Conservation (phyloP, 179 eudicot genomes). For the Silene coronaria region DNA sequence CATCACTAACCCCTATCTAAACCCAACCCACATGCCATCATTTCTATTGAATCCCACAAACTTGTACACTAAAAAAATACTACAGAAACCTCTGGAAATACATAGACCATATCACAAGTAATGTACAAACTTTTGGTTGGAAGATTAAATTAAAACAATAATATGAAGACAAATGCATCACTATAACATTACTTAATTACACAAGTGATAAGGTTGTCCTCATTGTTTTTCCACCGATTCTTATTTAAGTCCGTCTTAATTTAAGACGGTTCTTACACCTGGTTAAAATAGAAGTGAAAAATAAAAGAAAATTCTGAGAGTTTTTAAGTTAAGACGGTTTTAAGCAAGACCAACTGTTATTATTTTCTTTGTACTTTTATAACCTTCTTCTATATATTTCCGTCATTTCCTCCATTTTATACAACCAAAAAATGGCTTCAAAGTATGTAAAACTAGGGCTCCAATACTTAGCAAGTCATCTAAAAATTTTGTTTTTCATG, state of each 20-base stretch:
- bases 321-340: no score
- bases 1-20: not conserved
- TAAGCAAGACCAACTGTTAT: no score
- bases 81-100: not conserved
- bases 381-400: not conserved
- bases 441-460: slow-evolving; percentile 4
- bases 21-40: not conserved
- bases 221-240: no score
- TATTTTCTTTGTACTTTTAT: not conserved
- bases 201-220: not conserved
- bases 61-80: not conserved
- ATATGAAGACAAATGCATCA: not conserved
- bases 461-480: slow-evolving; percentile 8
- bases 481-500: not conserved
- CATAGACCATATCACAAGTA: not conserved
- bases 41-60: not conserved
- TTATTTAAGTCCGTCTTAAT: no score
- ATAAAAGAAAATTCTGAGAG: no score
- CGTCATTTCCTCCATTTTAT: not conserved
- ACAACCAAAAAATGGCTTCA: not conserved
- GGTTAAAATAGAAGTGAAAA: no score
- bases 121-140: not conserved
- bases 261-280: no score
- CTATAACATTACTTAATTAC: not conserved
- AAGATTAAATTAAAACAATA: not conserved